Base-by-base conservation (phyloP, 202 grass and related monocot genomes). In the Eragrostis tef region DNA sequence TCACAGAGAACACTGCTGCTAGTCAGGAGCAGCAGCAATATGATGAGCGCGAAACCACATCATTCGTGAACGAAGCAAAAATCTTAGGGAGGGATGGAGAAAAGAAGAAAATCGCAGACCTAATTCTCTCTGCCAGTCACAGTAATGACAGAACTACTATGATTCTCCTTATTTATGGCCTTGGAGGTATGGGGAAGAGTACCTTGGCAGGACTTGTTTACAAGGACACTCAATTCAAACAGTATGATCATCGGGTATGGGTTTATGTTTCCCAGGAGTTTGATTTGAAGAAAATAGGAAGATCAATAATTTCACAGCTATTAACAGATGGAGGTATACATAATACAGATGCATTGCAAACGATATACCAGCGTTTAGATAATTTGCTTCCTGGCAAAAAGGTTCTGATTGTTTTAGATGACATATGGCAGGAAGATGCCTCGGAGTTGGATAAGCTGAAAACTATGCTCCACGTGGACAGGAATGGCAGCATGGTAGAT, bases 261-360 rank as follows among this genome's bases (percentile, higher is more conserved):
- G 19, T 70, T 70, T 47, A 70, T 70, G 67, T 47, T 5, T 61
- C 67, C 10, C 48, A 41, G 27, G 72, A 41, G 12, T 82, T 82
- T 63, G 51, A 82, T 74, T 67, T 82, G 49, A 68, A 42, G 19
- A 82, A 51, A 11, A 57, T 66, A 31, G 50, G 15, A 1, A 67
- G 22, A 16, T 25, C 11, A 26, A 62, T 50, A 29, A 67, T 63
- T 24, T 26, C 59, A 29, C 59, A 79, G 8, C n/a, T 64, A 41
- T 10, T 34, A 20, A 22, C 9, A 70, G 19, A 4, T 25, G 11
- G 6, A 0, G n/a, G 67, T 22, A 19, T 21, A 9, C 20, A 12
- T 0, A 41, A 45, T 70, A 44, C 19, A 21, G 7, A 70, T 21
- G 1, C 0, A 13, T 50, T 70, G 42, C 9, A 70, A 9, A 21